Conservation (phyloP, 768 basidiomycete genomes). For the Termitomyces sp. region DNA sequence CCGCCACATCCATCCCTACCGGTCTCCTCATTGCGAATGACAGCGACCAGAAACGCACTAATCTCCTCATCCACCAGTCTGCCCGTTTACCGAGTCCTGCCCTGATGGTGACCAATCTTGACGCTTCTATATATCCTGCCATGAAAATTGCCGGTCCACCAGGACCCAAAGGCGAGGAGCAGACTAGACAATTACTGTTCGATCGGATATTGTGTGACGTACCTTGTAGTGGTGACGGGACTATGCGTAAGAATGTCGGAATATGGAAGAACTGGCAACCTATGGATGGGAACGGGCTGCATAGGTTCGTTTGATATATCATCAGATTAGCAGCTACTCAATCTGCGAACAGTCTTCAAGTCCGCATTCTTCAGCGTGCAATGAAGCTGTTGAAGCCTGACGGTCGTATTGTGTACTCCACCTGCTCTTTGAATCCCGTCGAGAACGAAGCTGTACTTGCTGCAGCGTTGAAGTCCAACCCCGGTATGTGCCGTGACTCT, state of each 20-base stretch:
- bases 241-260: conserved; percentile 87
- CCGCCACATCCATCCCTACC: conserved; percentile 63
- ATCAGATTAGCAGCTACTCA: not conserved
- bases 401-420: conserved; percentile 97
- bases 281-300: conserved; percentile 87
- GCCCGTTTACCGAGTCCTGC: conserved; percentile 88
- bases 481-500: conserved; percentile 42
- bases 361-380: conserved; percentile 87
- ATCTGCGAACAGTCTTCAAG: conserved; percentile 62
- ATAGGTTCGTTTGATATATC: conserved; percentile 50
- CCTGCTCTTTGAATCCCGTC: conserved; percentile 93
- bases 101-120: conserved; percentile 93
- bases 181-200: conserved; percentile 61
- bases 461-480: conserved; percentile 68
- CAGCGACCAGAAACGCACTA: conserved; percentile 89
- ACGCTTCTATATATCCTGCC: conserved; percentile 82
- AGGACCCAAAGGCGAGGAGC: conserved; percentile 26
- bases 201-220: conserved; percentile 96
- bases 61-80: conserved; percentile 97
- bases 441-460: conserved; percentile 97
- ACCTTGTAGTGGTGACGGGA: conserved; percentile 97
- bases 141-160: conserved; percentile 46
- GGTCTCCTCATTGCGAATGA: conserved; percentile 96
- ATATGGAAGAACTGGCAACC: conserved; percentile 95
- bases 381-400: conserved; percentile 82